phyloP scores from a whole-genome alignment of 441 rosid species.

The Gossypium lobatum region DNA sequence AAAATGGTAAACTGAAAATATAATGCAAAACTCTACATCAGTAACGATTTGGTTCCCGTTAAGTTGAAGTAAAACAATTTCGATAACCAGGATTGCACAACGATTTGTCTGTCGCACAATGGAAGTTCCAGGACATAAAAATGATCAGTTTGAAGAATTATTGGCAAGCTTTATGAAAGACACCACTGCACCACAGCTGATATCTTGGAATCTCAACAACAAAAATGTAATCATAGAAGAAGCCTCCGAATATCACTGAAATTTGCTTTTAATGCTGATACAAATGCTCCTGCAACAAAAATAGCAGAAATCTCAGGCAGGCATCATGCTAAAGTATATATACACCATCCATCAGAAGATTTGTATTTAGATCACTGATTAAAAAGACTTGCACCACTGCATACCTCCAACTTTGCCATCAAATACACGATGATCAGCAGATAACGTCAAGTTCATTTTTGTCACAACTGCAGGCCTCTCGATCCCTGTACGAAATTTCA shows the following conservation, averaged over 20 bases:
- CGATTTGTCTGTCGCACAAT: not conserved
- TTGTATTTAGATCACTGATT: not conserved
- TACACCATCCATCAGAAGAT: not conserved
- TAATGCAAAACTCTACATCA: not conserved
- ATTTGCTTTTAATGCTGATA: conserved; percentile 62
- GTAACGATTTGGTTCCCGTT: not conserved
- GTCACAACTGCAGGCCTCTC: conserved; percentile 70
- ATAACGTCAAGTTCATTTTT: conserved; percentile 79
- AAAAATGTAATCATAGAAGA: conserved; percentile 41
- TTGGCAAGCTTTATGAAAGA: not conserved
- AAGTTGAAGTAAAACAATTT: conserved; percentile 15
- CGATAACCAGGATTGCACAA: conserved; percentile 14
- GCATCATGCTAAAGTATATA: not conserved
- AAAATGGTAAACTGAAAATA: conserved; percentile 7
- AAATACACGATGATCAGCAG: conserved; percentile 93
- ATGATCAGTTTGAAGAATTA: not conserved
- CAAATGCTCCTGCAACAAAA: conserved; percentile 66
- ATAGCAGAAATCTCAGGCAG: not conserved
- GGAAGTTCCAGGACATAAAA: not conserved
- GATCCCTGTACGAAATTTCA: conserved; percentile 43
- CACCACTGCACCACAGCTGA: conserved; percentile 4
- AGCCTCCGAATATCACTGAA: conserved; percentile 81
- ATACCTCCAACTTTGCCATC: conserved; percentile 92
- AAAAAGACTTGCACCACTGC: conserved; percentile 2
- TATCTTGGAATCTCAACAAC: conserved; percentile 5